Evolutionary conservation across 495 filamentous ascomycete species (phyloP), one percentile per base, ranked within the genome.

Genomic region (Trichoderma reesei): DNA sequence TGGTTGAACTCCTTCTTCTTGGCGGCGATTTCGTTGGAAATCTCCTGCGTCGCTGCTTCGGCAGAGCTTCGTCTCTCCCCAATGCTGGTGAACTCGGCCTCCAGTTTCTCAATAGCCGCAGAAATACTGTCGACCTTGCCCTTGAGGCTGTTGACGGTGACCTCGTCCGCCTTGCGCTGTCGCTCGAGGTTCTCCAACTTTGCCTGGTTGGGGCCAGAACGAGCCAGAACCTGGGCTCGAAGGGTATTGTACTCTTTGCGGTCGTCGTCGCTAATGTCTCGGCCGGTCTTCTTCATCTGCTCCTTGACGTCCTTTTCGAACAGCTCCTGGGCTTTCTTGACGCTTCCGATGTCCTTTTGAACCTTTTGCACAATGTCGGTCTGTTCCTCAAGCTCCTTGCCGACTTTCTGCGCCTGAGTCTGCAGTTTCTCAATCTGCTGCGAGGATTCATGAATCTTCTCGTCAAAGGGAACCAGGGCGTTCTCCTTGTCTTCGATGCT

Each of bases 1-100:
- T 85, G 82, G 70, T 96, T 93, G 69, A 88, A 87, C 60, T 91
- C 89, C 70, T 92, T 95, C 78, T 96, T 96, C 79, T 96, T 98
- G 11, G 78, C 76, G 18, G 91, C 89, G 67, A 96, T 91, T 5
- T 96, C 89, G 65, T 85, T 83, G 3, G 84, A 82, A 14, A 88
- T 82, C 42, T 88, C 78, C 67, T 88, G 86, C 63, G 89, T 82
- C 1, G 78, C 78, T 5, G 77, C 74, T 62, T 86, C 83, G 36
- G 85, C 79, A 5, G 80, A 74, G 20, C 82, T 74, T 67, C 82
- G 87, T 64, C 89, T 87, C 66, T 89, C 86, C 38, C 82, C 79
- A 64, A 96, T 83, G 18, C 80, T 82, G 39, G 80, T 75, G 1
- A 91, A 79, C 66, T 97, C 94, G 3, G 77, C 78, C 65, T 93